These are phyloP conservation scores for Plasmodium malariae DNA, from an alignment of 169 alveolate genomes.

Conservation along the genomic window DNA sequence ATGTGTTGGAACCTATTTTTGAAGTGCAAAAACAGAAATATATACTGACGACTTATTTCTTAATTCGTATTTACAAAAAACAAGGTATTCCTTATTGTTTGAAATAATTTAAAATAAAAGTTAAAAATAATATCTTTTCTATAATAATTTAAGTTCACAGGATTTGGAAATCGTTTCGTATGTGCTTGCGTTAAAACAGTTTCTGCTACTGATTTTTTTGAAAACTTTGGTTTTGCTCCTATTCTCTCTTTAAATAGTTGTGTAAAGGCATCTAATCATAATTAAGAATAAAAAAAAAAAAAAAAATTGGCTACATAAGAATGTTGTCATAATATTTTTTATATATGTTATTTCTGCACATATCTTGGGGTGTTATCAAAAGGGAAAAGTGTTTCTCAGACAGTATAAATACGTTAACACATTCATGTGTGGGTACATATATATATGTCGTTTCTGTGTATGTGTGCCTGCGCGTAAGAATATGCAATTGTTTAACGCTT, in stretches of 20 bases:
- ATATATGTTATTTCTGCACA: neutral
- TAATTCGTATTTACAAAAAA: slow-evolving; percentile 20
- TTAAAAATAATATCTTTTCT: slow-evolving; percentile 39
- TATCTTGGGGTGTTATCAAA: neutral
- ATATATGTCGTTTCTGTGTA: too few relatives aligned
- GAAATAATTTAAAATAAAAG: slow-evolving; percentile 54
- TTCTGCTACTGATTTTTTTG: slow-evolving; percentile 24
- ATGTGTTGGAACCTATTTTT: neutral
- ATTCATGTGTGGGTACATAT: too few relatives aligned
- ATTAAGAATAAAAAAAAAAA: neutral
- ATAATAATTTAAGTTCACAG: slow-evolving; percentile 28
- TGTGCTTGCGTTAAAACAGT: slow-evolving; percentile 29
- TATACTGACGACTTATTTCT: neutral
- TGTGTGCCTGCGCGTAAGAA: neutral
- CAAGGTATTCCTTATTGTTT: slow-evolving; percentile 27
- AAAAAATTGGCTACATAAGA: neutral
- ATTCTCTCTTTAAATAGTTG: slow-evolving; percentile 67
- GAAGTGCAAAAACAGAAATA: too few relatives aligned
- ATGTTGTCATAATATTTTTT: neutral
- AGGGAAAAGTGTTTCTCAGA: neutral
- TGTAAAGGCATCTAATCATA: slow-evolving; percentile 30
- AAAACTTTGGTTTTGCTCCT: slow-evolving; percentile 69
- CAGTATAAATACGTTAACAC: neutral
- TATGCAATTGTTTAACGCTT: neutral
- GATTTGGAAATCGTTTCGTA: slow-evolving; percentile 48